These are phyloP conservation scores for Pyronema domesticum DNA, from an alignment of 495 filamentous ascomycete genomes.

Conservation along the genomic window DNA sequence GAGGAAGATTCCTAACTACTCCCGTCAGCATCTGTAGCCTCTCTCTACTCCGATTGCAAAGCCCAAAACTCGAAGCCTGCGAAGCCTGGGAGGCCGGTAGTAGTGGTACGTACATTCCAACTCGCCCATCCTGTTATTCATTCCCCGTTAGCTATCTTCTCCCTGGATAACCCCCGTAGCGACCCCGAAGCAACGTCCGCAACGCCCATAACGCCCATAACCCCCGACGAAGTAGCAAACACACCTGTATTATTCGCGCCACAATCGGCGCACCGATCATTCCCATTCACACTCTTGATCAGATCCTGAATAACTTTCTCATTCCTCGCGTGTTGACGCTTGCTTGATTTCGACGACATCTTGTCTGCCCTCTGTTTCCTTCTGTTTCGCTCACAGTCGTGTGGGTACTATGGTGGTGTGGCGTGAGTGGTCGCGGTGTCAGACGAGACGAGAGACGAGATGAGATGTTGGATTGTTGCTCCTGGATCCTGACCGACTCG, in stretches of 20 bases:
- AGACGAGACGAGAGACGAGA: slow-evolving; percentile 7
- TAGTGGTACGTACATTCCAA: slow-evolving; percentile 64
- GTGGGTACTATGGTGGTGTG: slow-evolving; percentile 1
- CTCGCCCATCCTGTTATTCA: slow-evolving; percentile 74
- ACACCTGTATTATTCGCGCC: slow-evolving; percentile 77
- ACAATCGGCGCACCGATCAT: slow-evolving; percentile 92
- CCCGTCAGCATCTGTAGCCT: background rate
- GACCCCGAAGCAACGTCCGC: slow-evolving; percentile 18
- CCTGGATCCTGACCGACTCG: slow-evolving; percentile 3
- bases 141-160: slow-evolving; percentile 11
- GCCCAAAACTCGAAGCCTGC: too few relatives aligned
- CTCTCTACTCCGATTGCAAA: background rate
- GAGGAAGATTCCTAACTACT: slow-evolving; percentile 79
- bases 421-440: slow-evolving; percentile 2
- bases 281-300: slow-evolving; percentile 70
- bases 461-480: slow-evolving; percentile 6
- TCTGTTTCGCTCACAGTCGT: slow-evolving; percentile 2
- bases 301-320: slow-evolving; percentile 82
- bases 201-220: background rate
- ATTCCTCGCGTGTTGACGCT: slow-evolving; percentile 93
- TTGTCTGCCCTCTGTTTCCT: background rate
- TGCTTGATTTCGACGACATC: slow-evolving; percentile 40
- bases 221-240: slow-evolving; percentile 14
- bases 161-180: background rate
- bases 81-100: background rate